These are phyloP conservation scores for Pleurotus tuoliensis DNA, from an alignment of 768 basidiomycete genomes.

Conservation along the genomic window DNA sequence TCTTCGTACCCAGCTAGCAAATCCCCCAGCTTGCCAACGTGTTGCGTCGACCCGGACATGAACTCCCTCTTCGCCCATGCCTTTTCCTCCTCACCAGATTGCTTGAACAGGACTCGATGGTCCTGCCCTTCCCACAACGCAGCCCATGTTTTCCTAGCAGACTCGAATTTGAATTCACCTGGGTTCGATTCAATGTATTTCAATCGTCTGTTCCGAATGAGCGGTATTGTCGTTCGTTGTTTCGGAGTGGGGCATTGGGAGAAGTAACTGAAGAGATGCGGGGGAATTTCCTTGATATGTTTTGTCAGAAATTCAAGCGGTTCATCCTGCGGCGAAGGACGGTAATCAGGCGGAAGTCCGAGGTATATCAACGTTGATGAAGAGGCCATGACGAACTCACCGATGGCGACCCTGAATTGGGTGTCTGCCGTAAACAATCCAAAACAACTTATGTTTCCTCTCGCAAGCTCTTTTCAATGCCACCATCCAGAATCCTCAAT, in stretches of 20 bases:
- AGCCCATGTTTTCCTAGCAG: constrained; percentile 61
- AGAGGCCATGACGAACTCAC: constrained; percentile 17
- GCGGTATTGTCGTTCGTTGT: constrained; percentile 57
- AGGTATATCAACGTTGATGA: constrained; percentile 44
- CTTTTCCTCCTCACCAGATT: constrained; percentile 62
- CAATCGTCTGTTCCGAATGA: constrained; percentile 71
- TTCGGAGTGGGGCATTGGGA: constrained; percentile 52
- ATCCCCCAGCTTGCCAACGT: constrained; percentile 66
- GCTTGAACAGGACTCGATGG: constrained; percentile 33
- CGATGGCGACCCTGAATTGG: no score
- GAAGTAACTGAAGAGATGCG: constrained; percentile 33
- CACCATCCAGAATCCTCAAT: no score
- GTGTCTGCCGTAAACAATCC: no score
- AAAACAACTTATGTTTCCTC: no score
- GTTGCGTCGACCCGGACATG: constrained; percentile 48
- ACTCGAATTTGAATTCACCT: constrained; percentile 48
- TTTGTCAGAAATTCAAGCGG: constrained; percentile 61
- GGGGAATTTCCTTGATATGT: constrained; percentile 26
- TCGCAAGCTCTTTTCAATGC: no score
- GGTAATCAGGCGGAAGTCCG: constrained; percentile 53
- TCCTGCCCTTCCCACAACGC: constrained; percentile 60
- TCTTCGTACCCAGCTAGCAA: constrained; percentile 74
- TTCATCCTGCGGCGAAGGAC: constrained; percentile 52
- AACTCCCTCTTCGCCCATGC: constrained; percentile 66
- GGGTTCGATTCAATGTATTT: constrained; percentile 53